Percentiles rank a stretch among this genome's conserved stretches.
Conservation (phyloP, 2,329 filamentous ascomycete genomes). For the Cladophialophora psammophila region DNA sequence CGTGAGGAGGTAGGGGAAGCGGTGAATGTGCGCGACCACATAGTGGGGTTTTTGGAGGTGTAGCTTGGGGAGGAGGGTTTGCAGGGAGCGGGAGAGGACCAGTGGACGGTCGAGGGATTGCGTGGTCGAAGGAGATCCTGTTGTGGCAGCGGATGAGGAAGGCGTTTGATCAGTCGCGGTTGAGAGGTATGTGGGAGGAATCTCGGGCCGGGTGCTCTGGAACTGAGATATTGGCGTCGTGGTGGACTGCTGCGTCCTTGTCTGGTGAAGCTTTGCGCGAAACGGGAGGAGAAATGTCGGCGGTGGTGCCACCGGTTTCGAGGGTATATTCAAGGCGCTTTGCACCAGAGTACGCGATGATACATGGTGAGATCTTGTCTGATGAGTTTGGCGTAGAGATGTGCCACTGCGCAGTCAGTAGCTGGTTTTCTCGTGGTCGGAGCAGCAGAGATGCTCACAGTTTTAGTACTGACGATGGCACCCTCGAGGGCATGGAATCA, state of each 20-base stretch:
- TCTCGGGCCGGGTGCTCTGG: constrained; percentile 43
- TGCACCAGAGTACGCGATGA: constrained; percentile 31
- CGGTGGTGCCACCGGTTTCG: constrained; percentile 24
- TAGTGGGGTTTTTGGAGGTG: constrained; percentile 56
- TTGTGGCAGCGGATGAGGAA: constrained; percentile 28
- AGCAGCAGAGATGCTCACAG: constrained; percentile 10
- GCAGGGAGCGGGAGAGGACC: constrained; percentile 51
- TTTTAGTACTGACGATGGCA: constrained; percentile 20
- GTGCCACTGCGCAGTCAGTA: not conserved
- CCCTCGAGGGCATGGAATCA: constrained; percentile 41
- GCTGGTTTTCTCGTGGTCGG: not conserved
- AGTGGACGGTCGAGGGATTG: constrained; percentile 43
- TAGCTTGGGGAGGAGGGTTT: constrained; percentile 54
- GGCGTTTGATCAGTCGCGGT: constrained; percentile 26
- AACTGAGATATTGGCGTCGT: constrained; percentile 40
- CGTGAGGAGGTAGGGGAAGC: constrained; percentile 59
- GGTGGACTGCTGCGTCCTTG: constrained; percentile 29
- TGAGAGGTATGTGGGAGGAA: constrained; percentile 44
- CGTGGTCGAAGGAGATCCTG: constrained; percentile 37
- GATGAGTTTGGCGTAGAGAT: constrained; percentile 16
- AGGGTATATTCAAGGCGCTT: constrained; percentile 31
- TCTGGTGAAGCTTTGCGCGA: constrained; percentile 54
- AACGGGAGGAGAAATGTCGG: constrained; percentile 42
- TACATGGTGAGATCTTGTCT: constrained; percentile 31
- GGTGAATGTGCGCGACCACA: constrained; percentile 57